phyloP scores from a whole-genome alignment of 768 basidiomycete species.

The Psilocybe azurescens region DNA sequence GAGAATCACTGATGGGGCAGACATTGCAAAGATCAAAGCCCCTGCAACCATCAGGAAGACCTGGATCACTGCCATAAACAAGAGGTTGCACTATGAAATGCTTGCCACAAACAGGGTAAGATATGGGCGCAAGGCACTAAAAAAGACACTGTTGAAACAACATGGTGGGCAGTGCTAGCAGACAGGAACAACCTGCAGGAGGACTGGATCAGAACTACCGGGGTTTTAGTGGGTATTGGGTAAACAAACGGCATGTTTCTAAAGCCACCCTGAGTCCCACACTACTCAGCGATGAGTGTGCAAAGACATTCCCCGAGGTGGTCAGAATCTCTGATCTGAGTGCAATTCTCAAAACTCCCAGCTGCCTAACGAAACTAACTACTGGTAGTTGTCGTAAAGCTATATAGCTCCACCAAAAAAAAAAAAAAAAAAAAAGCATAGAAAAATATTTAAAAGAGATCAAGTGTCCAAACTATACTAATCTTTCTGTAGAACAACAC shows the following conservation, averaged over 20 bases:
- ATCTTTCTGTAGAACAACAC: too few relatives aligned
- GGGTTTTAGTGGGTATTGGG: slow-evolving; percentile 40
- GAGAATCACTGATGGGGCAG: slow-evolving; percentile 20
- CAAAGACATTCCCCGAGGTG: slow-evolving; percentile 15
- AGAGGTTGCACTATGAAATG: slow-evolving; percentile 22
- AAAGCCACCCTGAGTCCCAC: slow-evolving; percentile 19
- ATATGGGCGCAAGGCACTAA: slow-evolving; percentile 20
- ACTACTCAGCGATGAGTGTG: slow-evolving; percentile 12
- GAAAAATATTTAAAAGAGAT: too few relatives aligned
- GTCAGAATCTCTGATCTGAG: too few relatives aligned
- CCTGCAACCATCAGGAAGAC: slow-evolving; percentile 12
- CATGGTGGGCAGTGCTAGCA: slow-evolving; percentile 24
- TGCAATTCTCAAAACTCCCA: too few relatives aligned
- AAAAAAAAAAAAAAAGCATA: too few relatives aligned
- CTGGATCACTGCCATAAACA: slow-evolving; percentile 25
- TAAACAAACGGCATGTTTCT: neutral
- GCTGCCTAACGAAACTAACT: too few relatives aligned
- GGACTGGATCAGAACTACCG: slow-evolving; percentile 24
- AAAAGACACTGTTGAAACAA: slow-evolving; percentile 16
- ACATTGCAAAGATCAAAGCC: neutral
- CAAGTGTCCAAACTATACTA: too few relatives aligned
- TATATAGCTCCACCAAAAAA: too few relatives aligned
- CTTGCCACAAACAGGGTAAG: slow-evolving; percentile 7
- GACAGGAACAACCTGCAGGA: slow-evolving; percentile 18
- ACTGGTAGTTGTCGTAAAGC: too few relatives aligned